Conservation (phyloP, 2,329 filamentous ascomycete species). For the Epichloe elymi region DNA sequence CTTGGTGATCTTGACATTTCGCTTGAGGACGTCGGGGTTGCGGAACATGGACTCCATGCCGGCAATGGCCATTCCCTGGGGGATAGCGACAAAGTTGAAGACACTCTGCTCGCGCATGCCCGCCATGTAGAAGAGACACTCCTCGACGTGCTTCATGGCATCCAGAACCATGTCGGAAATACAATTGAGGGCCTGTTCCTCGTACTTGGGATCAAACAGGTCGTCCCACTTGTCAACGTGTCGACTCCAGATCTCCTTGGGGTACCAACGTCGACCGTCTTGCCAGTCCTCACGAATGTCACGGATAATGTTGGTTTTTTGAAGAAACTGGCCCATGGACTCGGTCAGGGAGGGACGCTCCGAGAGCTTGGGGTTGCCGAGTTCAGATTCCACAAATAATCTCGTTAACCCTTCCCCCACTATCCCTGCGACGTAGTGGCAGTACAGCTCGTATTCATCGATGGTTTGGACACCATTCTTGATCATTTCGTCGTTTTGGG, state of each 20-base stretch:
- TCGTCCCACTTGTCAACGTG: constrained; percentile 84
- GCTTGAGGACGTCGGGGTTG: constrained; percentile 74
- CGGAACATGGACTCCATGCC: constrained; percentile 86
- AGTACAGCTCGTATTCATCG: constrained; percentile 90
- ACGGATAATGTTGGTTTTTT: constrained; percentile 99
- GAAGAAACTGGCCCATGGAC: constrained; percentile 93
- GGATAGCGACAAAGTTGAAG: constrained; percentile 98
- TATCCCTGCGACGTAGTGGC: constrained; percentile 96
- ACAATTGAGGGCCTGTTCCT: constrained; percentile 67
- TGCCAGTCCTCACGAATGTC: constrained; percentile 83
- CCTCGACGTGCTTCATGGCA: constrained; percentile 72
- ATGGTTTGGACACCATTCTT: constrained; percentile 68
- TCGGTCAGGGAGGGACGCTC: constrained; percentile 74
- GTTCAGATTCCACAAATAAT: constrained; percentile 74
- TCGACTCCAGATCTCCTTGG: constrained; percentile 93
- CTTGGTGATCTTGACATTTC: constrained; percentile 93
- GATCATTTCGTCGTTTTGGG: constrained; percentile 68
- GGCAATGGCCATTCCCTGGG: constrained; percentile 93
- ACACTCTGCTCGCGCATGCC: constrained; percentile 90
- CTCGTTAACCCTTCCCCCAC: constrained; percentile 88
- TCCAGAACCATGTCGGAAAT: constrained; percentile 91
- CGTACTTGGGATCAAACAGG: constrained; percentile 70
- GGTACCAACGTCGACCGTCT: constrained; percentile 86
- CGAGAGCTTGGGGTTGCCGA: constrained; percentile 75
- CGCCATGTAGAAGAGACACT: constrained; percentile 96